Conservation (phyloP, 345 rosid genomes). For the Linum usitatissimum region DNA sequence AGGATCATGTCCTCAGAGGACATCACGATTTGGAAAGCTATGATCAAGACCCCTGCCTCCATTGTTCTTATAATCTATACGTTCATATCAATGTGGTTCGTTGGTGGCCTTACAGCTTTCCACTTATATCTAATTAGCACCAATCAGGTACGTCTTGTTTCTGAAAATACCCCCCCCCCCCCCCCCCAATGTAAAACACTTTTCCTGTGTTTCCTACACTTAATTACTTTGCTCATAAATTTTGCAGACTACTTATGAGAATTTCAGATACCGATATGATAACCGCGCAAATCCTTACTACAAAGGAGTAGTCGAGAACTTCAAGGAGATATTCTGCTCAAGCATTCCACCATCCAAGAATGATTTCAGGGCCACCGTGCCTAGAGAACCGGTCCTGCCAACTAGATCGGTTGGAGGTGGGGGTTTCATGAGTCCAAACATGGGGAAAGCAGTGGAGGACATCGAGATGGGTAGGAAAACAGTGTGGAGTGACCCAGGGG, state of each 20-base stretch:
- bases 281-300: background rate
- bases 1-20: slow-evolving; percentile 9
- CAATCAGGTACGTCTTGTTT: slow-evolving; percentile 1
- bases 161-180: background rate
- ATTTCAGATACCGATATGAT: slow-evolving; percentile 8
- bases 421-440: slow-evolving; percentile 91
- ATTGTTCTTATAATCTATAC: slow-evolving; percentile 8
- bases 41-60: slow-evolving; percentile 9
- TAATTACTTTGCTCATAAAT: background rate
- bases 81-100: slow-evolving; percentile 11
- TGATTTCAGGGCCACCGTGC: background rate
- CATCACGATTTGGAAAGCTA: slow-evolving; percentile 6
- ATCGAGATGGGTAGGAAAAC: slow-evolving; percentile 96
- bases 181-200: background rate
- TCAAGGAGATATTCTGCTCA: slow-evolving; percentile 9
- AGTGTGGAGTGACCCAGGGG: slow-evolving; percentile 73
- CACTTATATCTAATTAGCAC: slow-evolving; percentile 9
- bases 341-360: slow-evolving; percentile 7
- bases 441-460: slow-evolving; percentile 82
- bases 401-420: slow-evolving; percentile 50
- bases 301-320: slow-evolving; percentile 6
- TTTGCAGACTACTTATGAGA: slow-evolving; percentile 12
- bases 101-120: slow-evolving; percentile 10
- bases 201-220: background rate
- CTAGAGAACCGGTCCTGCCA: slow-evolving; percentile 48